Evolutionary conservation across 164 flowering plant genomes (phyloP), one percentile per base, ranked within the genome.

Genomic region (Warburgia ugandensis): DNA sequence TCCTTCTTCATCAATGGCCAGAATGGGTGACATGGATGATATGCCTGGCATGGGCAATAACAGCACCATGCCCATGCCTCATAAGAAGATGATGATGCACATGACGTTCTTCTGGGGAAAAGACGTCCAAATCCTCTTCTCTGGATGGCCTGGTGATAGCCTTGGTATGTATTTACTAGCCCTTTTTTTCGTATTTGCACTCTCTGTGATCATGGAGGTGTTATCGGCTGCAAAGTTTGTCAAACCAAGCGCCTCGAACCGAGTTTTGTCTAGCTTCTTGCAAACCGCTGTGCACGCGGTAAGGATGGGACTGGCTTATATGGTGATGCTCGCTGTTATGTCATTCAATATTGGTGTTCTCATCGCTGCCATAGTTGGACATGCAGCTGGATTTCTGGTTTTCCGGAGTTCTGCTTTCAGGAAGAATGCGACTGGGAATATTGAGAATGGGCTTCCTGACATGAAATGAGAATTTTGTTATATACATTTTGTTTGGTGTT

Each of bases 251-350:
- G 7, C 27, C 6, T 38, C 48, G 13, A 48, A 16, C 13, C 47
- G 49, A 6, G 43, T 67, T 12, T 26, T 16, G 1, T 54, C 56
- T 2, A 64, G 73, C 26, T 21, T 65, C 17, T 11, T 49, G 23
- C 69, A 58, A 65, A 54, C 70, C 5, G 39, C 58, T 10, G 8
- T 70, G 26, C 68, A 68, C 47, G 55, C 55, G 0, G 38, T 74
- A 5, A 59, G 79, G 16, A 54, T 63, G 14, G 79, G 73, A 29
- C 38, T 75, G 7, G 59, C 60, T 12, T 78, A 73, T 33, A 9
- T 78, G 69, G 73, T 75, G 21, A 75, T 78, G 59, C 66, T 78
- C 35, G 70, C 83, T 17, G 62, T 74, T 39, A 57, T 68, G 69
- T 74, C 78, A 57, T 68, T 70, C 31, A 68, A 74, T 23, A 57